A percentile compares a stretch with the other conserved stretches of the same genome.
Conservation (phyloP, 2,329 filamentous ascomycete species). For the Chrysoporthe cubensis region DNA sequence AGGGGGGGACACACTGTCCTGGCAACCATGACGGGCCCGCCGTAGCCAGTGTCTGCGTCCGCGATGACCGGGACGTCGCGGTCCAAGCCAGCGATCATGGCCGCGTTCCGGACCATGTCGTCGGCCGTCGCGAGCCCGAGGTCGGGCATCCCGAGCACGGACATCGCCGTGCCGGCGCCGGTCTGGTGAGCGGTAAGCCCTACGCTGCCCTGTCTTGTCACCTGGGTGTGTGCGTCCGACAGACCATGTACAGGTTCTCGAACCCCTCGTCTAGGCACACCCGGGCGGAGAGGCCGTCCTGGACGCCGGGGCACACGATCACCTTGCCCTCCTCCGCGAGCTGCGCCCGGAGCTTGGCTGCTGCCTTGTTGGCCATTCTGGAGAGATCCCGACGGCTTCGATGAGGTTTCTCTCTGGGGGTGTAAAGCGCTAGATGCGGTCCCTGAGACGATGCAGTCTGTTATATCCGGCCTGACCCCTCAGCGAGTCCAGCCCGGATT, state of each 20-base stretch:
- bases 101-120: conserved; percentile 67
- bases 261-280: conserved; percentile 67
- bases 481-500: too few relatives aligned
- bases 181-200: conserved; percentile 46
- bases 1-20: conserved; percentile 42
- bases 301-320: conserved; percentile 67
- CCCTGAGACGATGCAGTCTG: too few relatives aligned
- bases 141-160: conserved; percentile 63
- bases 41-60: conserved; percentile 59
- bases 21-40: conserved; percentile 55
- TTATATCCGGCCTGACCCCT: too few relatives aligned
- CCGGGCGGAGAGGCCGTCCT: conserved; percentile 69
- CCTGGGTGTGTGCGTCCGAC: not conserved
- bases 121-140: conserved; percentile 63
- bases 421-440: too few relatives aligned
- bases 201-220: too few relatives aligned
- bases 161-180: conserved; percentile 64
- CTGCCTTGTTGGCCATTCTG: conserved; percentile 35
- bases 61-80: conserved; percentile 61
- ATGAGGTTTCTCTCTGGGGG: too few relatives aligned
- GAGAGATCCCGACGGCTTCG: too few relatives aligned
- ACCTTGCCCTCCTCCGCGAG: conserved; percentile 45
- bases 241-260: conserved; percentile 69
- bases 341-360: conserved; percentile 45
- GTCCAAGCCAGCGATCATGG: conserved; percentile 66